A percentile compares a stretch with the other conserved stretches of the same genome.
These are phyloP conservation scores for Firmiana major DNA, from an alignment of 345 rosid genomes.

Conservation along the genomic window DNA sequence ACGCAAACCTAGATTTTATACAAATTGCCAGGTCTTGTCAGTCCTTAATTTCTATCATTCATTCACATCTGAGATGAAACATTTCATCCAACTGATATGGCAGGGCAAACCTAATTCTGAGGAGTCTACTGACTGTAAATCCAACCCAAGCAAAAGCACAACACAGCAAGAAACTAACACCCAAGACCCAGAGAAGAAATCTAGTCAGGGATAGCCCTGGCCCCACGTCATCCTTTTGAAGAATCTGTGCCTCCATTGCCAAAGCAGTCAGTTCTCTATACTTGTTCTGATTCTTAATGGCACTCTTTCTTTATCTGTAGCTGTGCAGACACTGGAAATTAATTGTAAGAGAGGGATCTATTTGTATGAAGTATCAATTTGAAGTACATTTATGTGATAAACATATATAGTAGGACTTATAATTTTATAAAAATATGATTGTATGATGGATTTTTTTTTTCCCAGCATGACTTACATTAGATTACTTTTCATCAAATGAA, in stretches of 20 bases:
- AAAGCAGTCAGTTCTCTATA: not conserved
- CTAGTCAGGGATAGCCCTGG: not conserved
- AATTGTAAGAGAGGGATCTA: constrained; percentile 3
- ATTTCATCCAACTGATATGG: not conserved
- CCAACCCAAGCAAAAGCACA: constrained; percentile 26
- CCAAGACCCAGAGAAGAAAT: not conserved
- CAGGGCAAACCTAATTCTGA: constrained; percentile 37
- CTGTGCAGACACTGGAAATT: not conserved
- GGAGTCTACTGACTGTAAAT: constrained; percentile 27
- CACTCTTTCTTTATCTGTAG: not conserved
- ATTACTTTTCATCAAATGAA: no score
- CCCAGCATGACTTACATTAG: no score
- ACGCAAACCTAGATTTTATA: no score
- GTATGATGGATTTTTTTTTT: no score
- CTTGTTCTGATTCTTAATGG: not conserved
- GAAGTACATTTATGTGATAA: no score
- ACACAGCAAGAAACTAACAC: constrained; percentile 14
- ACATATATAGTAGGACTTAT: no score
- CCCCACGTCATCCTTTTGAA: not conserved
- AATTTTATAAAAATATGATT: no score
- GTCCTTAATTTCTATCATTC: not conserved
- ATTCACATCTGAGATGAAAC: not conserved
- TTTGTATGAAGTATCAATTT: constrained; percentile 3
- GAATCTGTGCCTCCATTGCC: not conserved
- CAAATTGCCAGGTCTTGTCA: no score